A percentile compares a stretch with the other conserved stretches of the same genome.
These are phyloP conservation scores for Stephania japonica DNA, from an alignment of 164 flowering plant genomes.

Conservation along the genomic window DNA sequence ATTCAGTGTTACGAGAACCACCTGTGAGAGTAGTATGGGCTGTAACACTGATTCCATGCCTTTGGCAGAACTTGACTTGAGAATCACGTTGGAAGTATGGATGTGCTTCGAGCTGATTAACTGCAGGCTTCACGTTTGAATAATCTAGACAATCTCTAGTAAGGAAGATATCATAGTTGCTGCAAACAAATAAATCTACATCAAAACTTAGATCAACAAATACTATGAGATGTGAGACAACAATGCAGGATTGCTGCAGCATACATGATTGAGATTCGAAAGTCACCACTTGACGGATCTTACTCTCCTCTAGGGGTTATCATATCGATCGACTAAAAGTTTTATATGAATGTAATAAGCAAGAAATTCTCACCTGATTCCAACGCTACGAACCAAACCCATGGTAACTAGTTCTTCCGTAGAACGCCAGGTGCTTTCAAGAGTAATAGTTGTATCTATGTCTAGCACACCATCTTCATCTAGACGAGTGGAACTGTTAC, in stretches of 20 bases:
- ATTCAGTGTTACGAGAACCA: slow-evolving; percentile 69
- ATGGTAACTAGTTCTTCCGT: slow-evolving; percentile 88
- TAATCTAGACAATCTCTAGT: slow-evolving; percentile 91
- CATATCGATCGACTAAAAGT: background rate
- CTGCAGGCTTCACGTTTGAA: slow-evolving; percentile 91
- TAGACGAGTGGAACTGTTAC: slow-evolving; percentile 64
- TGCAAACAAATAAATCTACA: slow-evolving; percentile 31
- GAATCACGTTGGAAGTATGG: slow-evolving; percentile 92
- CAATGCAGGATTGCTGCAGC: background rate
- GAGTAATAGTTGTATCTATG: slow-evolving; percentile 75
- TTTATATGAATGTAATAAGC: too few species aligned
- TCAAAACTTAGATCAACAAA: background rate
- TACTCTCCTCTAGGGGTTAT: background rate
- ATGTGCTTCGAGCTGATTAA: slow-evolving; percentile 89
- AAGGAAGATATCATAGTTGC: slow-evolving; percentile 84
- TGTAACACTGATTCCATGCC: slow-evolving; percentile 82
- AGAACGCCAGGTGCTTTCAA: slow-evolving; percentile 95
- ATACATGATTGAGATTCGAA: background rate
- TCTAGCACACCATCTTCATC: slow-evolving; percentile 83
- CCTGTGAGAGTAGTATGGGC: slow-evolving; percentile 95
- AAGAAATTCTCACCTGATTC: slow-evolving; percentile 57
- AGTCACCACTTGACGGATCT: background rate
- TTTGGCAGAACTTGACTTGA: slow-evolving; percentile 87
- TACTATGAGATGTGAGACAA: background rate
- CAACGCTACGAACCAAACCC: slow-evolving; percentile 89